A percentile compares a stretch with the other conserved stretches of the same genome.
These are phyloP conservation scores for Mentha longifolia DNA, from an alignment of 257 asterid species.

Conservation along the genomic window DNA sequence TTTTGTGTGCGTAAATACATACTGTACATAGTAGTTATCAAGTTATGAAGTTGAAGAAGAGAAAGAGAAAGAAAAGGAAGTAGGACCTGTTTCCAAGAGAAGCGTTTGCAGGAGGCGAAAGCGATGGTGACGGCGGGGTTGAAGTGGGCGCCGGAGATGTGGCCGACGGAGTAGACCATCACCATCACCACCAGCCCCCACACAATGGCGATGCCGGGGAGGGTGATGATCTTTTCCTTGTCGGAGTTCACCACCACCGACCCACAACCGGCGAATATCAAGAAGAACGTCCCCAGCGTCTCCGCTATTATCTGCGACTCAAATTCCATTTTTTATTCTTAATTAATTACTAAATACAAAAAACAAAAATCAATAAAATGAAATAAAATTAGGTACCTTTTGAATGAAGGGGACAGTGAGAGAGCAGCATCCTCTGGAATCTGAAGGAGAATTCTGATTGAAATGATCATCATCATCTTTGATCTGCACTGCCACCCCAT, in stretches of 20 bases:
- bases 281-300: constrained; percentile 71
- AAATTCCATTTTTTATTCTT: not conserved
- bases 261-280: constrained; percentile 81
- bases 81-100: constrained; percentile 80
- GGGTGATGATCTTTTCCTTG: constrained; percentile 55
- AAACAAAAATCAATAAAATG: not conserved
- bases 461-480: constrained; percentile 50
- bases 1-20: not conserved
- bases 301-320: constrained; percentile 80
- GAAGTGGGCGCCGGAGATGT: constrained; percentile 92
- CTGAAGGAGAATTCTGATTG: constrained; percentile 6
- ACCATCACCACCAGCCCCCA: constrained; percentile 93
- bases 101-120: constrained; percentile 76
- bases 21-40: too few relatives aligned
- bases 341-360: not conserved
- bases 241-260: constrained; percentile 74
- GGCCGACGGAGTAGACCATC: constrained; percentile 83
- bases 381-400: constrained; percentile 57
- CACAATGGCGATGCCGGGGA: constrained; percentile 73
- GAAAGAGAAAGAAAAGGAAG: too few relatives aligned
- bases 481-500: constrained; percentile 49
- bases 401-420: constrained; percentile 67
- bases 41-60: too few relatives aligned
- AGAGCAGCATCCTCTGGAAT: constrained; percentile 42
- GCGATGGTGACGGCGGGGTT: constrained; percentile 92